phyloP scores from a whole-genome alignment of 306 rosid genomes.

The Ziziphus jujuba region DNA sequence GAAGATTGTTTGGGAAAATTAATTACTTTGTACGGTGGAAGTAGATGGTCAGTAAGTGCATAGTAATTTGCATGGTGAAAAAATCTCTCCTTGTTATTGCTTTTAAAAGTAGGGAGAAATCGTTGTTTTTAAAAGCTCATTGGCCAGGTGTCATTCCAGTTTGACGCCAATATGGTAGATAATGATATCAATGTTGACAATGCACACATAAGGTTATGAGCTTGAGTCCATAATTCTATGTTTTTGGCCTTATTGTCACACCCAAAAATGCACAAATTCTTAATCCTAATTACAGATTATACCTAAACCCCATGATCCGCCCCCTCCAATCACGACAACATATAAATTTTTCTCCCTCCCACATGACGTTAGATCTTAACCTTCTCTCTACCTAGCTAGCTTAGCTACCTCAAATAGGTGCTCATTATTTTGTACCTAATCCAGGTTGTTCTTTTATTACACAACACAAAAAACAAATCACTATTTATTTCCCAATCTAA shows the following conservation, averaged over 20 bases:
- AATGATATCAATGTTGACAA: constrained; percentile 64
- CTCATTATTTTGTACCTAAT: constrained; percentile 41
- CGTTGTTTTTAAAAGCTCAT: constrained; percentile 27
- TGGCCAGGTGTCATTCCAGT: constrained; percentile 50
- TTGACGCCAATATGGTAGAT: constrained; percentile 47
- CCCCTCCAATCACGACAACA: constrained; percentile 80
- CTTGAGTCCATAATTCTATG: constrained; percentile 41
- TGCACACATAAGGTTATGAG: constrained; percentile 31
- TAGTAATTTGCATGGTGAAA: constrained; percentile 29
- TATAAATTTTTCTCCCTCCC: constrained; percentile 23
- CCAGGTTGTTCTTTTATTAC: constrained; percentile 6
- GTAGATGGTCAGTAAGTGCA: too few relatives aligned
- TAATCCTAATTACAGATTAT: constrained; percentile 32
- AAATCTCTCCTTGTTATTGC: neutral
- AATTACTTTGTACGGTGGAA: neutral
- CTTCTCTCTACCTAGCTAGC: constrained; percentile 10
- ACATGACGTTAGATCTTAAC: neutral
- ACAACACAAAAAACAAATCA: constrained; percentile 6
- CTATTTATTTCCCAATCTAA: too few relatives aligned
- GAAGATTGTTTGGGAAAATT: neutral
- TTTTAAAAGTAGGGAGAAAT: constrained; percentile 5
- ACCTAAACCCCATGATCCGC: constrained; percentile 36
- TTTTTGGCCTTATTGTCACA: constrained; percentile 32
- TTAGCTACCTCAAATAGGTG: constrained; percentile 15
- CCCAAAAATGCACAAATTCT: too few relatives aligned